These are phyloP conservation scores for Chlorella sp. DNA, from an alignment of 139 green algal species.

Conservation along the genomic window DNA sequence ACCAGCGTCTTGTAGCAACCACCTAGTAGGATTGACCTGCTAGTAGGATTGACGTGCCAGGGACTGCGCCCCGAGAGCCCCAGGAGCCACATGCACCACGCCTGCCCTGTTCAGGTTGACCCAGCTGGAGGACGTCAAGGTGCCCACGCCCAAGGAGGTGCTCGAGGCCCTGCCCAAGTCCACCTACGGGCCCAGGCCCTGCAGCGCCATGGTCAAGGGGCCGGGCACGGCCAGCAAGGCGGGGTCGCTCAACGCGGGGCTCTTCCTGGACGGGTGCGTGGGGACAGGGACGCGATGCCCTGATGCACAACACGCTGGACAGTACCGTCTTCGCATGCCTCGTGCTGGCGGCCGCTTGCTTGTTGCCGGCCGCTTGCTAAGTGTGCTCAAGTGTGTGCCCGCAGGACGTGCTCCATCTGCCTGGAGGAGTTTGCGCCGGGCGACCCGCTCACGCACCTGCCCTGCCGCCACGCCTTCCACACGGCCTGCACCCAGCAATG, in stretches of 20 bases:
- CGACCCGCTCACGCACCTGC: conserved; percentile 33
- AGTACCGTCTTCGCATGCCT: background rate
- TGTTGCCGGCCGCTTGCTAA: background rate
- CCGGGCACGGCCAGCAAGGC: background rate
- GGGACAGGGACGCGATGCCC: background rate
- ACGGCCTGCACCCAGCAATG: conserved; percentile 30
- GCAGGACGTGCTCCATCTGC: background rate
- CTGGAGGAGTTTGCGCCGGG: conserved; percentile 34
- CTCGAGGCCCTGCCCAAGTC: background rate
- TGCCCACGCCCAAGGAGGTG: background rate
- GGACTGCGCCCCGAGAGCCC: background rate
- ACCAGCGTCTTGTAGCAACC: no score
- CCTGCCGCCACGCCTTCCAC: conserved; percentile 31
- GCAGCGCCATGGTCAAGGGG: background rate
- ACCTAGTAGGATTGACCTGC: no score
- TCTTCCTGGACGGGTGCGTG: background rate
- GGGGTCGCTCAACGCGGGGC: background rate
- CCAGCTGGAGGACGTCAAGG: conserved; percentile 2
- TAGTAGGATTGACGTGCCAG: no score
- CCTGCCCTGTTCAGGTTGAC: background rate
- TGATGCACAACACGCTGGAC: background rate
- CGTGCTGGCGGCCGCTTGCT: background rate
- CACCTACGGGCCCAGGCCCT: background rate
- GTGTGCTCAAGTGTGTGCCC: background rate
- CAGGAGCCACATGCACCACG: no score